Evolutionary conservation across 768 basidiomycete species (phyloP).

Genomic region (Candolleomyces efflorescens): DNA sequence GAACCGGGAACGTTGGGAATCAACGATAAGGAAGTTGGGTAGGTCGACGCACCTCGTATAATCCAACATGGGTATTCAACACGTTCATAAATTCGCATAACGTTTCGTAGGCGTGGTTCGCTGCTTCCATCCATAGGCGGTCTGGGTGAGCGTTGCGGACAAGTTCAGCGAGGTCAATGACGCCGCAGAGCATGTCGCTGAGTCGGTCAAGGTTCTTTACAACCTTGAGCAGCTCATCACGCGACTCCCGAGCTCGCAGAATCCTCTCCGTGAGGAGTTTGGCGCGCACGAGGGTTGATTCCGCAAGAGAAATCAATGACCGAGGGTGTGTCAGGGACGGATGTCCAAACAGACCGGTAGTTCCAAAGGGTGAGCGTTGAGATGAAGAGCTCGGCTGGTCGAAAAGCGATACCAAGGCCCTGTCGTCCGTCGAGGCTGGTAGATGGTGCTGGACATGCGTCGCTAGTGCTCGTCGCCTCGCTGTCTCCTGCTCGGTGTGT

Average conservation of each 20-base stretch:
- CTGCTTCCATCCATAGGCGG: conserved; percentile 72
- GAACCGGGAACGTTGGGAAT: conserved; percentile 13
- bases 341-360: conserved; percentile 86
- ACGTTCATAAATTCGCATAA: conserved; percentile 98
- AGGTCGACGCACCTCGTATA: conserved; percentile 70
- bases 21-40: background rate
- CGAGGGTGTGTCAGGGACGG: conserved; percentile 63
- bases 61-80: conserved; percentile 87
- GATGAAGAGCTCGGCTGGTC: conserved; percentile 51
- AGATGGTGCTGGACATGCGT: conserved; percentile 42
- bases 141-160: conserved; percentile 94
- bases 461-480: conserved; percentile 23
- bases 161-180: conserved; percentile 95
- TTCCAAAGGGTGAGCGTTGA: conserved; percentile 37
- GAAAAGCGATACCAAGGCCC: conserved; percentile 63
- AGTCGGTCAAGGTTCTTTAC: conserved; percentile 96
- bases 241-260: conserved; percentile 64
- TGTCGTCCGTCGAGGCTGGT: conserved; percentile 63
- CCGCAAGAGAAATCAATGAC: conserved; percentile 67
- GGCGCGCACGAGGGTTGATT: conserved; percentile 78
- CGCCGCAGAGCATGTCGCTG: conserved; percentile 92
- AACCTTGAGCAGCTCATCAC: conserved; percentile 73
- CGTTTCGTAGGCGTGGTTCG: conserved; percentile 84
- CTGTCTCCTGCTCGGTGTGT: conserved; percentile 23
- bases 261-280: conserved; percentile 83